Evolutionary conservation across 1,284 basidiomycete genomes (phyloP).

Genomic region (Leccinum subrobustum): DNA sequence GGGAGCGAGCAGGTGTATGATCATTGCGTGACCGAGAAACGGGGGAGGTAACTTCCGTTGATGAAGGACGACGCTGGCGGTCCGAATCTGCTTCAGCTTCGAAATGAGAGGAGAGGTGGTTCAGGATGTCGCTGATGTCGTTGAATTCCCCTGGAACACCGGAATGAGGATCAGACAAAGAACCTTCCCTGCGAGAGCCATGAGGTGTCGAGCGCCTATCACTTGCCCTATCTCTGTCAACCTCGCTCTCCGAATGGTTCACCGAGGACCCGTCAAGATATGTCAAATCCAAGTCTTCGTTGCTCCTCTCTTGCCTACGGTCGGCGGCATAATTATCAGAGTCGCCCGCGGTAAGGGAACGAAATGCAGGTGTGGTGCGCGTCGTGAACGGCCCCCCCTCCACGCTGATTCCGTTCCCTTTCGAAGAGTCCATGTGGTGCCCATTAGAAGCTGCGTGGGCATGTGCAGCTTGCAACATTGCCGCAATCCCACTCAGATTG

Average conservation of each 20-base stretch:
- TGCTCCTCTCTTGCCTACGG: conserved; percentile 36
- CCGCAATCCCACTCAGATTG: conserved; percentile 62
- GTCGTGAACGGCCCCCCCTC: conserved; percentile 54
- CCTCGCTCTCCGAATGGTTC: conserved; percentile 41
- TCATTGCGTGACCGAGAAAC: conserved; percentile 33
- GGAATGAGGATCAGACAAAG: conserved; percentile 38
- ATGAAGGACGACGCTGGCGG: conserved; percentile 32
- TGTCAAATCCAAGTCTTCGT: conserved; percentile 58
- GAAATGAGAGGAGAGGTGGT: conserved; percentile 66
- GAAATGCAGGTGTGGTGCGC: conserved; percentile 69
- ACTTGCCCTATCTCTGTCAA: conserved; percentile 34
- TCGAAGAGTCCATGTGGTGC: conserved; percentile 45
- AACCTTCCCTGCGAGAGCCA: conserved; percentile 29
- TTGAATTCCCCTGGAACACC: conserved; percentile 55
- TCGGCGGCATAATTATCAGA: conserved; percentile 32
- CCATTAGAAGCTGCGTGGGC: conserved; percentile 54
- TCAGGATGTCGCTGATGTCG: conserved; percentile 74
- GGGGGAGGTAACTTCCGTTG: conserved; percentile 28
- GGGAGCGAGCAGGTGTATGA: conserved; percentile 26
- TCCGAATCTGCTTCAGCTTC: conserved; percentile 50
- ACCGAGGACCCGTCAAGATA: conserved; percentile 37
- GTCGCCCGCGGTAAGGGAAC: conserved; percentile 64
- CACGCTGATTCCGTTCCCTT: conserved; percentile 42
- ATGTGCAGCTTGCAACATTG: conserved; percentile 72
- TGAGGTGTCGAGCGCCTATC: conserved; percentile 31